Conservation (phyloP, 352 stramenopile genomes). For the Nannochloropsis limnetica region DNA sequence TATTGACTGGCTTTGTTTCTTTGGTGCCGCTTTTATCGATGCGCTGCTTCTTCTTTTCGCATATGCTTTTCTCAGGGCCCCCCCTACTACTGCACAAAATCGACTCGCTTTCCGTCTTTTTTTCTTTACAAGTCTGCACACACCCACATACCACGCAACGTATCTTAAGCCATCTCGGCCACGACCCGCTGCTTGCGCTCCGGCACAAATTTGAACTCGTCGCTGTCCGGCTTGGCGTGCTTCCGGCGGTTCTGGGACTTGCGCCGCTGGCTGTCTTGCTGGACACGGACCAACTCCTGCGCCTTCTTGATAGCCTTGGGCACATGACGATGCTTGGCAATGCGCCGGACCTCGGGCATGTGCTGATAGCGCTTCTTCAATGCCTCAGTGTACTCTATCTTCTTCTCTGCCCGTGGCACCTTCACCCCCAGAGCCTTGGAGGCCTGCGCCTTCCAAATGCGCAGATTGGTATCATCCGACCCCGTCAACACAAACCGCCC, state of each 20-base stretch:
- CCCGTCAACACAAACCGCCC: constrained; percentile 92
- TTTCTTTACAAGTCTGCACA: not conserved
- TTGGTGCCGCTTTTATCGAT: not conserved
- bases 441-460: constrained; percentile 90
- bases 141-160: not conserved
- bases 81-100: no score
- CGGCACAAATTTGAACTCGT: constrained; percentile 10
- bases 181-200: constrained; percentile 35
- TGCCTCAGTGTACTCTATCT: constrained; percentile 89
- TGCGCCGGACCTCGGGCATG: constrained; percentile 84
- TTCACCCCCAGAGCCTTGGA: constrained; percentile 53
- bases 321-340: constrained; percentile 78
- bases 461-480: constrained; percentile 97
- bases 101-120: not conserved
- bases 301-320: constrained; percentile 97
- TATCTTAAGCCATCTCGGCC: constrained; percentile 33
- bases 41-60: not conserved
- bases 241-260: constrained; percentile 71
- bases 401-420: constrained; percentile 68
- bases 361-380: constrained; percentile 85
- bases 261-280: constrained; percentile 65
- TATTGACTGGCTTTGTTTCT: constrained; percentile 25
- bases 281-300: constrained; percentile 70
- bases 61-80: no score
- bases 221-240: constrained; percentile 55